These are phyloP conservation scores for Eremochloa ophiuroides DNA, from an alignment of 176 grass and related monocot genomes.

Conservation along the genomic window DNA sequence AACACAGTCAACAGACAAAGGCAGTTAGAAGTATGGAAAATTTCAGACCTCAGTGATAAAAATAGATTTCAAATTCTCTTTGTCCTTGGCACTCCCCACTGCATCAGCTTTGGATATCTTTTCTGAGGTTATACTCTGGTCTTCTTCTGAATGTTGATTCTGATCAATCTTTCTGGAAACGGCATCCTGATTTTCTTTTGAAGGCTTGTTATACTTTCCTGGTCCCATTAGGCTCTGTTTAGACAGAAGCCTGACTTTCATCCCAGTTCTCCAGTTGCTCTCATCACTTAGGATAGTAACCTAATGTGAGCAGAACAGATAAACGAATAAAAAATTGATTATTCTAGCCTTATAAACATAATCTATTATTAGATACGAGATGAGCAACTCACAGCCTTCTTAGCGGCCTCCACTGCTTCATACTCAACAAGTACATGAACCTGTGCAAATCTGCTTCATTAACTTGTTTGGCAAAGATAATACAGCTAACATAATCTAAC, in stretches of 20 bases:
- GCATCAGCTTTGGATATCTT: constrained; percentile 25
- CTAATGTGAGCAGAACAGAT: constrained; percentile 39
- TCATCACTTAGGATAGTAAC: constrained; percentile 63
- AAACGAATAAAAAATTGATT: neutral
- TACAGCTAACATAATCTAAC: constrained; percentile 1
- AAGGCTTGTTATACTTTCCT: constrained; percentile 31
- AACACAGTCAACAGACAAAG: neutral
- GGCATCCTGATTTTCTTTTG: constrained; percentile 46
- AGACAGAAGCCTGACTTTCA: constrained; percentile 66
- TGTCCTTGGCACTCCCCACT: constrained; percentile 16
- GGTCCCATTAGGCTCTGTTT: constrained; percentile 17
- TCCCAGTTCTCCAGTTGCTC: constrained; percentile 92
- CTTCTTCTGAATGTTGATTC: constrained; percentile 40
- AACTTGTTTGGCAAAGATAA: constrained; percentile 16
- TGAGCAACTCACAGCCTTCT: constrained; percentile 72
- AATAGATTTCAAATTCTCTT: constrained; percentile 34
- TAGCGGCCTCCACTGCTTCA: constrained; percentile 54
- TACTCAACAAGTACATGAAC: constrained; percentile 82
- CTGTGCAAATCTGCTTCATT: constrained; percentile 34
- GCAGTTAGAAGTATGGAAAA: neutral
- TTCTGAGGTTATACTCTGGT: constrained; percentile 22
- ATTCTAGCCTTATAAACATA: constrained; percentile 4
- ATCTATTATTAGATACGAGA: constrained; percentile 12
- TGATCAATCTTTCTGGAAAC: constrained; percentile 41
- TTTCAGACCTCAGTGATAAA: constrained; percentile 25